phyloP scores from a whole-genome alignment of 306 rosid species.

The Rosa multiflora region DNA sequence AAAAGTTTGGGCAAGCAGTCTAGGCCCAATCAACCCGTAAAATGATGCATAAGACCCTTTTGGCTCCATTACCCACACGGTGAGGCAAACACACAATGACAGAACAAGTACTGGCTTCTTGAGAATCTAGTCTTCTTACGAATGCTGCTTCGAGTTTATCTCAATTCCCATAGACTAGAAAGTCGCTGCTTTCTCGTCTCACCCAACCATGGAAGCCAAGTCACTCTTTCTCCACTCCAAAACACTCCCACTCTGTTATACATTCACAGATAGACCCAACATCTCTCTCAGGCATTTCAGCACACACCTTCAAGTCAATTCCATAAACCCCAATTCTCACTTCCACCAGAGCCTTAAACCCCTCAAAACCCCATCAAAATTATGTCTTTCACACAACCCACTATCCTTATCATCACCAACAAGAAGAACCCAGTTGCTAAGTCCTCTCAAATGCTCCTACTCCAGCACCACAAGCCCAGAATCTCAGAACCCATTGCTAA shows the following conservation, averaged over 20 bases:
- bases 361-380: conserved; percentile 30
- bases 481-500: conserved; percentile 46
- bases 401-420: conserved; percentile 20
- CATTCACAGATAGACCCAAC: conserved; percentile 31
- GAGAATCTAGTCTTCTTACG: neutral
- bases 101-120: neutral
- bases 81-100: neutral
- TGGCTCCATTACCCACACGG: neutral
- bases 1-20: neutral
- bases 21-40: neutral
- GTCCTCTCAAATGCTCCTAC: conserved; percentile 44
- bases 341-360: conserved; percentile 32
- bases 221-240: conserved; percentile 51
- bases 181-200: conserved; percentile 11
- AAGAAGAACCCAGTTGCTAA: conserved; percentile 32
- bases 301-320: conserved; percentile 40
- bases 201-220: conserved; percentile 54
- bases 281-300: conserved; percentile 55
- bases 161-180: neutral
- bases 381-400: conserved; percentile 21
- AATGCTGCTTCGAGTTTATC: conserved; percentile 7
- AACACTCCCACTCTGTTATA: conserved; percentile 38
- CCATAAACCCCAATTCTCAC: conserved; percentile 20
- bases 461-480: conserved; percentile 50
- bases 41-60: neutral